Evolutionary conservation across 2,329 filamentous ascomycete genomes (phyloP), one percentile per base, ranked within the genome.

Genomic region (Calonectria honghensis): DNA sequence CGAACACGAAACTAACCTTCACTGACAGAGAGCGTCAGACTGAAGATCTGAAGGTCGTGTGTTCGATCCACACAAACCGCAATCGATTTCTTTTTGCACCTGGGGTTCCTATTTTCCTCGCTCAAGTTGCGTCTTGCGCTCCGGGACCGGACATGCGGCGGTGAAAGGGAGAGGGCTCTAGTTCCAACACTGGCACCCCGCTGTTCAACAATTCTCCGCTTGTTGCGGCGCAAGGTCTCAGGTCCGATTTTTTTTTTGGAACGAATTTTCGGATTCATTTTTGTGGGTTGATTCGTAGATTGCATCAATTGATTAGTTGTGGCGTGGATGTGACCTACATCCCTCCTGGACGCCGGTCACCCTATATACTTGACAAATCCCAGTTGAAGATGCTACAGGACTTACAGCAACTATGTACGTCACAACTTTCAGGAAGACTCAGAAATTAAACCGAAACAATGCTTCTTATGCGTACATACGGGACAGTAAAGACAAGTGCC

Each of bases 61-160:
- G 65, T 68, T 68, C 65, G 65, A 68, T 68, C 65, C 65, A 68
- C 65, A 68, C 32, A 68, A 68, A 52, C 65, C 65, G 65, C 65
- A 68, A 27, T 20, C 35, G 24, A 29, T 31, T 63, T 29, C 6
- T 41, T 63, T 63, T 63, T 63, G 57, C 57, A 18, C 7, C 4
- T 41, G 6, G 57, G 18, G 11, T 11, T 41, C 6, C 4, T 3
- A 11, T 20, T 39, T 27, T 10, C n/a, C 6, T 5, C 20, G 37
- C n/a, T 16, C 6, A 11, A 37, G 32, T 24, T 24, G 54, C 6
- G 14, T 16, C 24, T 29, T 24, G 45, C 10, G n/a, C 10, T 24
- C n/a, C 7, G 18, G 45, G 45, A 48, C n/a, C n/a, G n/a, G 20
- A 48, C 18, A 11, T 7, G 6, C n/a, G 45, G n/a, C 3, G 45